Evolutionary conservation across 2,329 filamentous ascomycete species (phyloP).

Genomic region (Xylogone sp.): DNA sequence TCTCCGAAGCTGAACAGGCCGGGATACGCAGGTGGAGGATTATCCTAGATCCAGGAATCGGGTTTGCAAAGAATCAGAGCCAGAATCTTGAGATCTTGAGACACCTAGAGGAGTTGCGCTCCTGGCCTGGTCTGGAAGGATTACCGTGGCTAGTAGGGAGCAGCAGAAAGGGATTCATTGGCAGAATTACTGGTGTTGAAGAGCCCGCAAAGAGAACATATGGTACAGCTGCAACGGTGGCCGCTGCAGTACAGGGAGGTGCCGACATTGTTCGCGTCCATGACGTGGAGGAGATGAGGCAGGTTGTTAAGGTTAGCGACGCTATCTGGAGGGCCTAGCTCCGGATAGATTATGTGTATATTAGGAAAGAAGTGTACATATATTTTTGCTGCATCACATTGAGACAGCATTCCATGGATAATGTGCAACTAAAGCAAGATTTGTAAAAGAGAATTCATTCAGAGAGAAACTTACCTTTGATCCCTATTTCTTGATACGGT

Average conservation of each 20-base stretch:
- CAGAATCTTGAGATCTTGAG: slow-evolving; percentile 83
- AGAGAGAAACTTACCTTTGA: no score
- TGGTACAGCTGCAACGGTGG: slow-evolving; percentile 87
- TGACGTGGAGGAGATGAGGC: slow-evolving; percentile 80
- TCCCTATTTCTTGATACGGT: no score
- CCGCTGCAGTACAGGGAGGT: slow-evolving; percentile 79
- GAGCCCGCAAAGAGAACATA: slow-evolving; percentile 68
- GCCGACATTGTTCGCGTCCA: slow-evolving; percentile 92
- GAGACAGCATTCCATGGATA: no score
- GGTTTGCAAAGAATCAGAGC: slow-evolving; percentile 79
- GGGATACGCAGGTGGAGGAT: slow-evolving; percentile 92
- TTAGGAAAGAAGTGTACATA: no score
- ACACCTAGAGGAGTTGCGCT: slow-evolving; percentile 58
- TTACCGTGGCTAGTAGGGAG: slow-evolving; percentile 87
- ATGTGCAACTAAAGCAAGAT: no score
- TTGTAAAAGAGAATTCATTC: no score
- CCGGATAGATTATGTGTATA: background rate
- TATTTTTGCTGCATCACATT: no score
- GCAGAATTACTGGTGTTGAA: slow-evolving; percentile 71
- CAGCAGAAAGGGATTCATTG: slow-evolving; percentile 88
- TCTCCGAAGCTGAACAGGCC: slow-evolving; percentile 71
- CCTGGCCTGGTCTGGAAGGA: slow-evolving; percentile 60
- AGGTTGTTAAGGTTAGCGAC: slow-evolving; percentile 84
- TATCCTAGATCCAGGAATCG: slow-evolving; percentile 87
- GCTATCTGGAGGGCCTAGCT: slow-evolving; percentile 69